Base-by-base conservation (phyloP, 2,329 filamentous ascomycete genomes). In the Verruconis gallopava region DNA sequence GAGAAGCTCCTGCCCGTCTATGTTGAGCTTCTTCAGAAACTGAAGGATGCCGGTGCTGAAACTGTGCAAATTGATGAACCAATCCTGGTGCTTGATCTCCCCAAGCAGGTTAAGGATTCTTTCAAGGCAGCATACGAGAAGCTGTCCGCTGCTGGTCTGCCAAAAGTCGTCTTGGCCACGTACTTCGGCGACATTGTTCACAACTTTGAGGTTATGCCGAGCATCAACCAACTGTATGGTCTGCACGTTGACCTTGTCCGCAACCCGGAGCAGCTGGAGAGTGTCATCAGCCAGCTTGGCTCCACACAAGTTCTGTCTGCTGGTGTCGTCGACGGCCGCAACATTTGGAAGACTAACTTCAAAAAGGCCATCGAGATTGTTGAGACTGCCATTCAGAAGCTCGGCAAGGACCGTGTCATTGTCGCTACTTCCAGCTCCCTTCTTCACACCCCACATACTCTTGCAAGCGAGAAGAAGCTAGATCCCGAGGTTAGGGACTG, bases 341-440 rank as follows among this genome's bases (percentile, higher is more conserved):
- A 98, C 77, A 96, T 98, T 75, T 98, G 91, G 91, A 98, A 98
- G 84, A 95, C 86, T 69, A 93, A 96, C 80, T 82, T 95, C 72
- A 83, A 93, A 77, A 78, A 77, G 57, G 86, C 91, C 59, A 93
- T 98, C 51, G 88, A 91, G 73, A 77, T 71, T 50, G 81, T 91
- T 48, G 85, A 96, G 77, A 72, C 77, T 46, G 91, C 89, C 50
- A 72, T 96, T 57, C 85, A 95, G 73, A 85, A 93, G 73, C 78
- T 98, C 49, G 89, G 91, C 70, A 89, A 94, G 75, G 88, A 96
- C 53, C 85, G 91, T 61, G 89, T 98, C 64, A 84, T 98, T 53
- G 85, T 94, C 54, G 84, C 91, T 60, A 95, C 88, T 53, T 96
- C 91, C 59, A 91, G 82, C 73, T 96, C 91, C 53, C 85, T 98